A percentile compares a stretch with the other conserved stretches of the same genome.
phyloP scores from a whole-genome alignment of 73 alveolate genomes.

The Symbiodinium pilosum region DNA sequence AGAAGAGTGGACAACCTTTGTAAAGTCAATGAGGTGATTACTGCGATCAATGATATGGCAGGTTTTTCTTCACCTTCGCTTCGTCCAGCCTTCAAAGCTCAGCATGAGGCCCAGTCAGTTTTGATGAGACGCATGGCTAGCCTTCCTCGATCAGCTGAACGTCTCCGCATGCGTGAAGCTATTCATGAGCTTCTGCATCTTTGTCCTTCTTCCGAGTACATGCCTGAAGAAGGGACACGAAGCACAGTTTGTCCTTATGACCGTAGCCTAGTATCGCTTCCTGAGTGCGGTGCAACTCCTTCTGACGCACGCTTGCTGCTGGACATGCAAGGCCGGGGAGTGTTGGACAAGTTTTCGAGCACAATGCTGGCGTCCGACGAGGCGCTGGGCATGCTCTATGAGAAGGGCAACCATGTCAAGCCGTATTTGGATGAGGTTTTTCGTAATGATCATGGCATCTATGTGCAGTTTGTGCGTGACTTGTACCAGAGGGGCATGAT shows the following conservation, averaged over 20 bases:
- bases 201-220: neutral
- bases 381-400: neutral
- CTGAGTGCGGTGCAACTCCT: slow-evolving; percentile 6
- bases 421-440: slow-evolving; percentile 52
- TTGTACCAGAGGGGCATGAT: neutral
- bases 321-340: no score
- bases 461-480: neutral
- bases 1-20: neutral
- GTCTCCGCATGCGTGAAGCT: slow-evolving; percentile 39
- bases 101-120: neutral
- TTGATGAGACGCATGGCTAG: neutral
- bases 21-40: neutral
- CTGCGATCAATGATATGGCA: neutral
- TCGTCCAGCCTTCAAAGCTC: neutral
- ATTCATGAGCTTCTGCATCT: slow-evolving; percentile 23
- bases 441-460: neutral
- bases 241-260: slow-evolving; percentile 43
- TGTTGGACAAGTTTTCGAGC: no score
- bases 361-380: no score
- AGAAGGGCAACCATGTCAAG: neutral
- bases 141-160: neutral
- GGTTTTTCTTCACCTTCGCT: neutral
- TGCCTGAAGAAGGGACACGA: neutral
- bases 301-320: neutral
- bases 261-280: slow-evolving; percentile 38